phyloP scores from a whole-genome alignment of 108 stramenopile species.

The Nitzschia palea region DNA sequence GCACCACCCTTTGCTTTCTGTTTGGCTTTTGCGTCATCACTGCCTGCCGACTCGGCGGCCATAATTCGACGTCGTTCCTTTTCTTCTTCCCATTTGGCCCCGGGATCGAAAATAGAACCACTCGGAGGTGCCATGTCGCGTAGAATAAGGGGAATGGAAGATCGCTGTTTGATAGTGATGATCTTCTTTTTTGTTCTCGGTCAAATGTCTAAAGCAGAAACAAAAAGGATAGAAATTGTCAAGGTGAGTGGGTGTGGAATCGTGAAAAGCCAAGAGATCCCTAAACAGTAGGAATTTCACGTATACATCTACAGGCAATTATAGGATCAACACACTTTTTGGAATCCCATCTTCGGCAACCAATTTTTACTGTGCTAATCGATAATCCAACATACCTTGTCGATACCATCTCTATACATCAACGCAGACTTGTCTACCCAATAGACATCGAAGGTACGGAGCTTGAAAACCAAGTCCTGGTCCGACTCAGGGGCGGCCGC shows the following conservation, averaged over 20 bases:
- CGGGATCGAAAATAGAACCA: conserved; percentile 86
- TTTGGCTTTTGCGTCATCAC: conserved; percentile 32
- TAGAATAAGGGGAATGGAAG: conserved; percentile 89
- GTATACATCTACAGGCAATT: conserved; percentile 9
- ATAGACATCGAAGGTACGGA: conserved; percentile 86
- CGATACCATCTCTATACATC: conserved; percentile 87
- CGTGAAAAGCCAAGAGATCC: too few relatives aligned
- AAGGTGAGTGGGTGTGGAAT: neutral
- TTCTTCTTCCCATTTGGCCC: conserved; percentile 85
- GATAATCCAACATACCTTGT: conserved; percentile 70
- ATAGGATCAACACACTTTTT: too few relatives aligned
- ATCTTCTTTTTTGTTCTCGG: conserved; percentile 65
- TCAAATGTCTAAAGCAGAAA: conserved; percentile 58
- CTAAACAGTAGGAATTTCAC: neutral
- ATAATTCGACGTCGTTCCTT: conserved; percentile 63
- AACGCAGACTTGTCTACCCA: conserved; percentile 84
- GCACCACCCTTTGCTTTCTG: conserved; percentile 44
- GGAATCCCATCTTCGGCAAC: too few relatives aligned
- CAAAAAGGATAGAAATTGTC: neutral
- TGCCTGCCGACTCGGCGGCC: conserved; percentile 34
- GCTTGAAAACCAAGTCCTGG: conserved; percentile 79
- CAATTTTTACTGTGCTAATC: too few relatives aligned
- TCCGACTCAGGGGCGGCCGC: conserved; percentile 38
- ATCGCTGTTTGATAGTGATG: conserved; percentile 68
- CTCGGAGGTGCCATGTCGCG: conserved; percentile 93